Conservation (phyloP, 305 asterid species). For the Salvia sclarea region DNA sequence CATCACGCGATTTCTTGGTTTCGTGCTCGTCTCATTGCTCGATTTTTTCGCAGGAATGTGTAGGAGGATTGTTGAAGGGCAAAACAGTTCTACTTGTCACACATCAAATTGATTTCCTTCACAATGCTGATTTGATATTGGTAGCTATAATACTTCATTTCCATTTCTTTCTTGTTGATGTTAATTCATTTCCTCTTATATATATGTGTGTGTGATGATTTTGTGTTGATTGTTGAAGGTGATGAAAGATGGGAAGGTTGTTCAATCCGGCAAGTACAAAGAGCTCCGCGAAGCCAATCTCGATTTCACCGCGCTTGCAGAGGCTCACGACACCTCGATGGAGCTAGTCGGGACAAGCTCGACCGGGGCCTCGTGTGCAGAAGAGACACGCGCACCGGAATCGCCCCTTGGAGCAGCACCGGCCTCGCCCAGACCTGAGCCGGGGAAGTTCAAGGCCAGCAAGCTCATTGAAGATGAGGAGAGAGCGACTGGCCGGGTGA, state of each 20-base stretch:
- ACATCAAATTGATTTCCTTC: conserved; percentile 78
- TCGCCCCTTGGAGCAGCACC: conserved; percentile 37
- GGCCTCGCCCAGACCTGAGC: conserved; percentile 27
- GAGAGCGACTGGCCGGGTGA: conserved; percentile 61
- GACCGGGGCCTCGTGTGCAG: conserved; percentile 15
- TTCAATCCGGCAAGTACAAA: conserved; percentile 69
- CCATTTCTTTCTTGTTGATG: not conserved
- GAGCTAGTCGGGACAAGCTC: conserved; percentile 53
- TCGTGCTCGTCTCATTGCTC: not conserved
- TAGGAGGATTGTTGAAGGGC: conserved; percentile 57
- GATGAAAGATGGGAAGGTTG: conserved; percentile 63
- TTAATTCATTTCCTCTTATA: not conserved
- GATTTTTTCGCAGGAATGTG: conserved; percentile 55
- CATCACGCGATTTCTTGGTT: not conserved
- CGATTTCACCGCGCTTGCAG: conserved; percentile 63
- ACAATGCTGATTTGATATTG: conserved; percentile 67
- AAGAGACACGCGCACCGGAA: conserved; percentile 25
- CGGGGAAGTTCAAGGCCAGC: conserved; percentile 34
- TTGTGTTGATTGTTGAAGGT: conserved; percentile 41
- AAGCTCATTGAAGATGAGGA: conserved; percentile 72
- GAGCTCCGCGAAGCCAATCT: conserved; percentile 47
- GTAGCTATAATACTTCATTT: conserved; percentile 31
- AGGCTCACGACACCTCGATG: conserved; percentile 68
- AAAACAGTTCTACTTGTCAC: conserved; percentile 75
- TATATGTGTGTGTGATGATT: not conserved